Base-by-base conservation (phyloP, 176 grass and related monocot species). In the Musa acuminata region DNA sequence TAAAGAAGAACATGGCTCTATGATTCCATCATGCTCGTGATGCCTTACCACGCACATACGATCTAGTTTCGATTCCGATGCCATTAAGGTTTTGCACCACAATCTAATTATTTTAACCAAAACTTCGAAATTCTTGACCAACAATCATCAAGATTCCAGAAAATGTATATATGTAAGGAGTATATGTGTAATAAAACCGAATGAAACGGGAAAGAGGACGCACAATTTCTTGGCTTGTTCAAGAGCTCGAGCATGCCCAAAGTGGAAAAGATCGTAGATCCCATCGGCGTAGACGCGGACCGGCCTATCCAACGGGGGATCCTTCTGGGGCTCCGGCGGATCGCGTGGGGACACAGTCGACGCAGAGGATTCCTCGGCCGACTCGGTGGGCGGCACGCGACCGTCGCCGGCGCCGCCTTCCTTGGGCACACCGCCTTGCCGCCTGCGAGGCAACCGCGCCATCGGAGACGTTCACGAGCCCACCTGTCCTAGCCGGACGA, bases 241-340 rank as follows among this genome's bases (percentile, higher is more conserved):
- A 77, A 98, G 95, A 21, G 95, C 95, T 75, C 90, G 87, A 52
- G 95, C 95, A 75, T 98, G 95, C 57, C 95, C 95, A 54, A 94
- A 91, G 87, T 93, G 95, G 95, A 98, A 98, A 66, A 98, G 90
- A 62, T 98, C 95, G 82, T 90, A 98, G 90, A 93, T 98, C 77
- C 95, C 95, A 75, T 98, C 95, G 66, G 88, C 95, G 80, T 98
- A 98, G 50, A 98, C 88, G 67, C 94, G 87, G 64, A 91, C 86
- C 52, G 55, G 73, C 55, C 54, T 60, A 20, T 60, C 73, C 27
- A 25, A 27, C 8, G 73, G 55, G 2, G 8, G 55, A 13, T n/a
- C 54, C 17, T 60, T 62, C 53, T 49, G 29, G 13, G 14, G 25
- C 55, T 75, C 55, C 55, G 26, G 22, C 27, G 55, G 29, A 13